Evolutionary conservation across 768 basidiomycete genomes (phyloP).

Genomic region (Tulasnella sp.): DNA sequence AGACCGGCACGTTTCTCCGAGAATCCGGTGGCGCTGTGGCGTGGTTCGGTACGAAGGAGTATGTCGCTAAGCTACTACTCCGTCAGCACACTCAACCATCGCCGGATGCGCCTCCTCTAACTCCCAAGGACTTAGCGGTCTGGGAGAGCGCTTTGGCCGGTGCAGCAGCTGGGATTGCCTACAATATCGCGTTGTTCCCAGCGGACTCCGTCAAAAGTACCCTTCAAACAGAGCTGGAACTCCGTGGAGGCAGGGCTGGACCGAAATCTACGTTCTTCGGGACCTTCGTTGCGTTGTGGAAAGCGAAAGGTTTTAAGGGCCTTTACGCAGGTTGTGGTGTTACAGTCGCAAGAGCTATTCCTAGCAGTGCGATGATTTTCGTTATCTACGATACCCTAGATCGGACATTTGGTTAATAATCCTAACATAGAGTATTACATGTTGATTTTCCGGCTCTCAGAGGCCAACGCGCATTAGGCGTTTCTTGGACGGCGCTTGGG

Average conservation of each 20-base stretch:
- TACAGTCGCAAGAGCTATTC: constrained; percentile 78
- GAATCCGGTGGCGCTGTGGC: constrained; percentile 88
- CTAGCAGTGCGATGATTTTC: constrained; percentile 90
- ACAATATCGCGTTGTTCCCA: constrained; percentile 88
- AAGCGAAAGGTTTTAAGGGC: constrained; percentile 70
- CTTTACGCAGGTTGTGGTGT: constrained; percentile 92
- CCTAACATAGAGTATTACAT: background rate
- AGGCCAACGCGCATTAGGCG: background rate
- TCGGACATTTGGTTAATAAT: constrained; percentile 46
- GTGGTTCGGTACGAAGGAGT: constrained; percentile 90
- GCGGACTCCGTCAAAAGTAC: constrained; percentile 93
- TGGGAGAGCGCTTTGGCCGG: constrained; percentile 86
- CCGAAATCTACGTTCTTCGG: constrained; percentile 47
- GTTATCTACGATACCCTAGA: constrained; percentile 81
- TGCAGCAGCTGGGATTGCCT: constrained; percentile 78
- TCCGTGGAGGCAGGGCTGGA: constrained; percentile 49
- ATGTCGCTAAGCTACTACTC: constrained; percentile 60
- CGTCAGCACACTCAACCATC: constrained; percentile 28
- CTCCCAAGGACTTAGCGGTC: constrained; percentile 49
- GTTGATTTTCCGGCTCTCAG: background rate
- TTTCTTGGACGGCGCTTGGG: background rate
- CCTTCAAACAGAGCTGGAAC: constrained; percentile 90
- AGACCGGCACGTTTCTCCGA: constrained; percentile 87
- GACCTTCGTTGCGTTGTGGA: constrained; percentile 68
- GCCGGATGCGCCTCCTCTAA: background rate